Evolutionary conservation across 345 rosid genomes (phyloP).

Genomic region (Eucalyptus leucophloia): DNA sequence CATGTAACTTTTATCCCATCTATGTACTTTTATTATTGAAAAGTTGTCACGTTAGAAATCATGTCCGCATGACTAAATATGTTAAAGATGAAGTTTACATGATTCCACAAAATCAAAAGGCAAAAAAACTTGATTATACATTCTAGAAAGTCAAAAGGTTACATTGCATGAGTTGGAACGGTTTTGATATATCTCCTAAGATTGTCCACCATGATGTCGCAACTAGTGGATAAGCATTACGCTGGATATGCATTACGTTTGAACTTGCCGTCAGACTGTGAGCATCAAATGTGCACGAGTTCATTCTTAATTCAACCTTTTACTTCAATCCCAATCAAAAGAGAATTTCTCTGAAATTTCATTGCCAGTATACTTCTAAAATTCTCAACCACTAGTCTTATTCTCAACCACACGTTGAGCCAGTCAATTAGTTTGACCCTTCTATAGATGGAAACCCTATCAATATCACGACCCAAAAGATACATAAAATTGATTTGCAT

Average conservation of each 20-base stretch:
- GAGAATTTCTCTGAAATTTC: background rate
- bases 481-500: background rate
- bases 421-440: background rate
- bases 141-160: background rate
- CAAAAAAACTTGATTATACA: background rate
- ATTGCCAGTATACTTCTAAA: background rate
- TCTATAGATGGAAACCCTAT: background rate
- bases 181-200: background rate
- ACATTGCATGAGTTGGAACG: background rate
- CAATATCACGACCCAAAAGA: background rate
- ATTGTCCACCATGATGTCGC: background rate
- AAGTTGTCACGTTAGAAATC: background rate
- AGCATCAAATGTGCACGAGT: background rate
- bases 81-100: background rate
- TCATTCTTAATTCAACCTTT: background rate
- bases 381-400: background rate
- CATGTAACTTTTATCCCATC: background rate
- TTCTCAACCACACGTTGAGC: background rate
- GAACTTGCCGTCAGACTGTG: background rate
- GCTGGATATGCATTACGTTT: background rate
- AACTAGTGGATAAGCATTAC: background rate
- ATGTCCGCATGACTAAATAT: background rate
- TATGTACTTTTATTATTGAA: background rate
- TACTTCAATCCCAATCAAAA: background rate
- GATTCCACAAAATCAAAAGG: background rate